Evolutionary conservation across 441 rosid species (phyloP), one percentile per base, ranked within the genome.

Genomic region (Gossypium gossypioides): DNA sequence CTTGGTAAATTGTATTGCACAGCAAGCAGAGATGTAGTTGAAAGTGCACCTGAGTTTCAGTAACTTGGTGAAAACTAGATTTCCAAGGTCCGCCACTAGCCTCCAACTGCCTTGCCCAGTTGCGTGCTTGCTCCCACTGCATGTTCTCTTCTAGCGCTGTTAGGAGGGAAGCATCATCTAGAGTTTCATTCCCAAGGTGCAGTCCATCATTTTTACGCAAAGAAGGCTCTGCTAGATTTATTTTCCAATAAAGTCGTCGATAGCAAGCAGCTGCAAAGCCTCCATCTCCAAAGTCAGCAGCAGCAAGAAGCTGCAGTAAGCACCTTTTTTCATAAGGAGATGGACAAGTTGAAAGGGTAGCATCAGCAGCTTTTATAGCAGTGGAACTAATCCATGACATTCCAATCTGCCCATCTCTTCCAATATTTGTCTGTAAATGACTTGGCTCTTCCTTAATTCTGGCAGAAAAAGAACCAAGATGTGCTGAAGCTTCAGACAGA

Each of bases 251-350:
- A 74, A 87, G 87, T 72, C 90, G 88, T 12, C 90, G 85, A 85
- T 91, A 96, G 68, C 83, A 78, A 72, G 86, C 76, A 58, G 99
- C 91, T 6, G 90, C 87, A 76, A 81, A 84, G 76, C 98, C 97
- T 74, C 97, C 97, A 83, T 93, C 96, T 65, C 94, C 98, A 79
- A 93, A 96, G 83, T 96, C 97, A 64, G 92, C 86, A 50, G 90
- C 87, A 70, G 96, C 88, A 83, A 96, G 98, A 74, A 96, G 92
- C 79, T 96, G 89, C 68, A 96, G 83, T 77, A 96, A 86, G 85
- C 98, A 91, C 87, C 96, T 84, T 79, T 82, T 93, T 83, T 96
- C 99, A 82, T 96, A 96, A 73, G 99, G 97, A 72, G 98, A 95
- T 70, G 98, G 94, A 82, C 98, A 91, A 74, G 89, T 87, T 68